A percentile compares a stretch with the other conserved stretches of the same genome.
These are phyloP conservation scores for Amphirosellinia nigrospora DNA, from an alignment of 495 filamentous ascomycete species.

Conservation along the genomic window DNA sequence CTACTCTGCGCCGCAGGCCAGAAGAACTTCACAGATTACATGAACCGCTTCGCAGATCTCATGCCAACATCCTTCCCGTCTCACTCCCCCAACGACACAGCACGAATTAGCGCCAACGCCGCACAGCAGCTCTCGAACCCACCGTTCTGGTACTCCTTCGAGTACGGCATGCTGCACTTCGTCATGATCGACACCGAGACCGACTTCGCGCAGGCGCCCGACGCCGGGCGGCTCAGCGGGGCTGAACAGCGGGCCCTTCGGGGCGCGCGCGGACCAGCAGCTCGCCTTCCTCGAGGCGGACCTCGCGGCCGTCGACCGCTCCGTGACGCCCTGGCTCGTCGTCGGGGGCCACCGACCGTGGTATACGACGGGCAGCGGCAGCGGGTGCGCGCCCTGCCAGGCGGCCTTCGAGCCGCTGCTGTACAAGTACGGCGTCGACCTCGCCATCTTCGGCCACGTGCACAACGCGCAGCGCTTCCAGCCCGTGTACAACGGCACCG, in stretches of 20 bases:
- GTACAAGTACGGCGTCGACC: conserved; percentile 65
- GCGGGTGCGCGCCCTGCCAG: conserved; percentile 59
- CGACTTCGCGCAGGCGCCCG: conserved; percentile 54
- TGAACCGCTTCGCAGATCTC: conserved; percentile 59
- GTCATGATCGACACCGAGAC: conserved; percentile 65
- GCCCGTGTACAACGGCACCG: conserved; percentile 48
- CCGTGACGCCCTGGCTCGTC: conserved; percentile 62
- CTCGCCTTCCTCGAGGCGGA: conserved; percentile 54
- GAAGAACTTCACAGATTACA: conserved; percentile 66
- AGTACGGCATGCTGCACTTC: conserved; percentile 65
- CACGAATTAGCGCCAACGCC: conserved; percentile 52
- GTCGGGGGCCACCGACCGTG: conserved; percentile 67
- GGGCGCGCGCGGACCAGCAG: conserved; percentile 45
- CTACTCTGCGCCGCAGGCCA: conserved; percentile 61
- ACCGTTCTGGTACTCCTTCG: conserved; percentile 70
- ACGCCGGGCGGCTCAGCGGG: conserved; percentile 51
- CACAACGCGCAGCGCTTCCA: conserved; percentile 60
- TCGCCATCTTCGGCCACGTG: conserved; percentile 66
- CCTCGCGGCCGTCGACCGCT: conserved; percentile 53
- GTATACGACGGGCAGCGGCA: conserved; percentile 54
- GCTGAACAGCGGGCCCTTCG: conserved; percentile 60
- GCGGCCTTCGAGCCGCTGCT: conserved; percentile 63
- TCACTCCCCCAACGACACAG: conserved; percentile 48
- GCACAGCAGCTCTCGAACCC: conserved; percentile 59
- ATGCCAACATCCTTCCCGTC: conserved; percentile 59